phyloP scores from a whole-genome alignment of 208 protist genomes.

The Zelonia costaricensis region DNA sequence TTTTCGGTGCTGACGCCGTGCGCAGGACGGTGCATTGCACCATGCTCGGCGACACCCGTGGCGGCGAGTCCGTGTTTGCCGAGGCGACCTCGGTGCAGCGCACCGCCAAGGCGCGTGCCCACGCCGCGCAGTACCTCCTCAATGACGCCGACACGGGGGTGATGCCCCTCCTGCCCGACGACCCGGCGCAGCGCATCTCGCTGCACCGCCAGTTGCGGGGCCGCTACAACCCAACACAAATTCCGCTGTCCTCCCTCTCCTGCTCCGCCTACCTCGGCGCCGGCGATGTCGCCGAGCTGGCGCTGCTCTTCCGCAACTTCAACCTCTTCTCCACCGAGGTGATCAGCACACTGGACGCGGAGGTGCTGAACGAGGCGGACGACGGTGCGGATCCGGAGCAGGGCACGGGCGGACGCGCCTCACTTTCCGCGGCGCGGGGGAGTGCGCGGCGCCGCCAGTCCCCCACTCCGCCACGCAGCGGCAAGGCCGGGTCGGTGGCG shows the following conservation, averaged over 20 bases:
- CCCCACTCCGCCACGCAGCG: neutral
- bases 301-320: conserved; percentile 41
- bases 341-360: conserved; percentile 3
- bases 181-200: conserved; percentile 34
- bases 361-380: neutral
- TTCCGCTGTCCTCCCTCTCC: conserved; percentile 56
- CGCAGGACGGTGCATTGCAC: no score
- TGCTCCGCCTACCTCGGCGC: conserved; percentile 57
- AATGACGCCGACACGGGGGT: conserved; percentile 30
- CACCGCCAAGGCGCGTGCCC: conserved; percentile 41
- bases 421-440: no score
- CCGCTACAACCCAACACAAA: conserved; percentile 77
- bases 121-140: conserved; percentile 47
- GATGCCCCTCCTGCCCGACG: conserved; percentile 22
- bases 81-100: conserved; percentile 11
- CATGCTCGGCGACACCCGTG: neutral
- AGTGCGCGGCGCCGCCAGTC: neutral
- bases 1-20: no score
- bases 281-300: conserved; percentile 48
- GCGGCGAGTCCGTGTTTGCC: neutral
- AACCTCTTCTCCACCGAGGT: conserved; percentile 38
- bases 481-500: neutral
- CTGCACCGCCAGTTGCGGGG: conserved; percentile 62
- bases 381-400: no score
- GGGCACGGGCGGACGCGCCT: neutral